Conservation (phyloP, 305 asterid species). For the Solanum chacoense region DNA sequence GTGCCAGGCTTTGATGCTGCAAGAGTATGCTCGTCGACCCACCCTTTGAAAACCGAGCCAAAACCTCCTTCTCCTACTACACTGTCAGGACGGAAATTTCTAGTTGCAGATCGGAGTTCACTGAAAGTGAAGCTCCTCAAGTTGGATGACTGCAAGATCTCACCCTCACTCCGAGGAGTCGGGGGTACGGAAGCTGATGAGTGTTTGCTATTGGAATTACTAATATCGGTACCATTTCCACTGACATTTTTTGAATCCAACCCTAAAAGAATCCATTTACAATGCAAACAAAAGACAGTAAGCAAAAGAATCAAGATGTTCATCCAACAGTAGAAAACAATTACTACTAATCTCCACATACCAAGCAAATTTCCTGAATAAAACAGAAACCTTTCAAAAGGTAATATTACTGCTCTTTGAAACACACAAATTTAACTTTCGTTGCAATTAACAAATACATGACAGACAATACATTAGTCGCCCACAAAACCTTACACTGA, state of each 20-base stretch:
- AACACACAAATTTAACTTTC: not conserved
- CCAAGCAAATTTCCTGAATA: not conserved
- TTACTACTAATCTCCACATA: not conserved
- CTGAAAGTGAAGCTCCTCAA: slow-evolving; percentile 41
- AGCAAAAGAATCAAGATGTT: not conserved
- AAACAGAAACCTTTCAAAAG: not conserved
- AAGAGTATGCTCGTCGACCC: slow-evolving; percentile 53
- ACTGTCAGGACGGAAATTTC: slow-evolving; percentile 64
- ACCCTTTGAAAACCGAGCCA: slow-evolving; percentile 59
- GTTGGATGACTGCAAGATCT: slow-evolving; percentile 55
- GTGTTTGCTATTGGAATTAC: slow-evolving; percentile 30
- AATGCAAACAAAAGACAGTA: slow-evolving; percentile 3
- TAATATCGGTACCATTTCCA: slow-evolving; percentile 35
- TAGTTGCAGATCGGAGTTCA: slow-evolving; percentile 57
- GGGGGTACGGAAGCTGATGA: slow-evolving; percentile 42
- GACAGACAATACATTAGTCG: not conserved
- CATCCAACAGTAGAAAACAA: slow-evolving; percentile 1
- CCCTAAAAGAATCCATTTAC: slow-evolving; percentile 22
- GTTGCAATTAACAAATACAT: not conserved
- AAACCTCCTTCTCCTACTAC: slow-evolving; percentile 67
- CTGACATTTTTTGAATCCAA: slow-evolving; percentile 27
- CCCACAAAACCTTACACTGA: not conserved
- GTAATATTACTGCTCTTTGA: not conserved
- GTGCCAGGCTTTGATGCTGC: slow-evolving; percentile 48
- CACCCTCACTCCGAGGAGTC: slow-evolving; percentile 47